Evolutionary conservation across 305 asterid genomes (phyloP), one percentile per base, ranked within the genome.

Genomic region (Nicotiana rustica): DNA sequence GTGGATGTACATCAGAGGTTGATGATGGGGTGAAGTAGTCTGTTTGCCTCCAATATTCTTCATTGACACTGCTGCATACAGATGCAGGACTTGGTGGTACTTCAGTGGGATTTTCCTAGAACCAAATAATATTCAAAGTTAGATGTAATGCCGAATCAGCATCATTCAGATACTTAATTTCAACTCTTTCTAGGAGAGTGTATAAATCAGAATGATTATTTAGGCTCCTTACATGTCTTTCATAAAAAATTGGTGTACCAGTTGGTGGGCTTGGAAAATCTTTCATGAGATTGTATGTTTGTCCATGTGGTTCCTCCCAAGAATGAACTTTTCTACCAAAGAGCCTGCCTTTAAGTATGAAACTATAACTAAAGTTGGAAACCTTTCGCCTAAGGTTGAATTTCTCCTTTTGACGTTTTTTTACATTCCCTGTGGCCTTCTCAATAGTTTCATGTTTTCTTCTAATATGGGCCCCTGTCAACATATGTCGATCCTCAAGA

Each of bases 21-120:
- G 97, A 87, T 81, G 90, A 86, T 81, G 98, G 93, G 89, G 97
- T 96, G 25, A 73, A 87, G 88, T 84, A 88, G 77, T 89, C 98
- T 55, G 89, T 82, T 67, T 92, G 89, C 91, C 94, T 90, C 95
- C 97, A 96, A 85, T 75, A 81, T 57, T 93, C 98, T 25, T 96
- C 98, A 64, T 89, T 91, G 87, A 89, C 66, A 77, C 92, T 94
- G 86, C 98, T 96, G 89, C 98, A 94, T 41, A 92, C 95, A 49
- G 99, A 96, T 83, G 98, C 99, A 41, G 99, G 99, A 90, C 99
- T 96, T 73, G 99, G 98, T 80, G 99, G 99, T 82, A 96, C 98
- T 92, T 96, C 99, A 12, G 99, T 94, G 69, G 89, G 90, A 81
- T 96, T 90, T 85, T 95, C 98, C 99, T 96, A 81, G 33, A 91